Evolutionary conservation across 352 stramenopile species (phyloP), one percentile per base, ranked within the genome.

Genomic region (Phytophthora podocarpi): DNA sequence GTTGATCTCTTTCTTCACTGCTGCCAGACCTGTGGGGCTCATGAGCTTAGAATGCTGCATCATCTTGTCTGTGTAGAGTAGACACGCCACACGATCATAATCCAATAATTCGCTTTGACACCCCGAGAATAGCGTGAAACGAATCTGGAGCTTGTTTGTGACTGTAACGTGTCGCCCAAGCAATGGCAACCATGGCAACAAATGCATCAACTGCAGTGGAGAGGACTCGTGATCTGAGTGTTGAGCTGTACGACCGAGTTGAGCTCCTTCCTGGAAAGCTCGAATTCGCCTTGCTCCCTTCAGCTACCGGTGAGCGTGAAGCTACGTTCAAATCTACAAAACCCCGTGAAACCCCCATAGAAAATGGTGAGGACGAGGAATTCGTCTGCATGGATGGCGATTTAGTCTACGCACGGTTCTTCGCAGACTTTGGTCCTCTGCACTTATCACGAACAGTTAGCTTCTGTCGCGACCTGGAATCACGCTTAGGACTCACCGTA

Each of bases 341-440:
- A n/a, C 12, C 12, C 16, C 12, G 9, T 43, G 18, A 50, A 31
- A 28, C 9, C 16, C 32, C n/a, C 5, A 20, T 23, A 12, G n/a
- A n/a, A n/a, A n/a, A 6, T 31, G 21, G 55, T 32, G 72, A 87
- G 8, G 21, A 34, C 1, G 67, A 68, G 2, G 28, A 70, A 12
- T 65, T 71, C 27, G 12, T 82, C 24, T 68, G 64, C 9, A 69
- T 84, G 23, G 78, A 85, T 60, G 85, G 95, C 27, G 65, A 90
- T 18, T 66, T 99, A 24, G 63, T 96, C 1, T 99, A 99, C 76
- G 97, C 93, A 72, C 97, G 97, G 51, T 99, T 99, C 74, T 99
- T 98, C 75, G 85, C 98, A 6, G 97, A 99, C 70, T 99, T 99
- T 82, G 97, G 97, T 3, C 97, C 96, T 7, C 75, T 99, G 3